Evolutionary conservation across 23 red algal species (phyloP), one percentile per base, ranked within the genome.

Genomic region (Chondrus crispus): DNA sequence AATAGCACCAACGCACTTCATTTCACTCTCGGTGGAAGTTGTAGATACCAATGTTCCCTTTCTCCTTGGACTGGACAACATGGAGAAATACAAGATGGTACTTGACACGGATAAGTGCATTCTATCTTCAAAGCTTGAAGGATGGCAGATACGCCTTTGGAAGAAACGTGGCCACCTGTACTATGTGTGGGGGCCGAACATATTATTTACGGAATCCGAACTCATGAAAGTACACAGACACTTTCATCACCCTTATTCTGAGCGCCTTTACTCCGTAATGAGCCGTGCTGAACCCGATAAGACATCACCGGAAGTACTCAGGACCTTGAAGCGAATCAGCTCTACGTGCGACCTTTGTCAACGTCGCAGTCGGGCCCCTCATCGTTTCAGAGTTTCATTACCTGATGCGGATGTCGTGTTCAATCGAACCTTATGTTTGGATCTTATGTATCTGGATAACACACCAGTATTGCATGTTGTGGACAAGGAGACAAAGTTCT

Each of bases 301-400:
- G 35, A 35, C 14, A 29, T 66, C 19, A 62, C 52, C 32, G 49
- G 81, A 85, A 42, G 46, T 48, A 28, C 46, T 66, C 3, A 42
- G 33, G 13, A 42, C 35, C 3, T 48, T 85, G 50, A 26, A 68
- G 44, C 30, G 62, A 13, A 68, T 85, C 29, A 58, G 35, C 16
- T 40, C n/a, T 42, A 36, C 57, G 52, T 85, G 81, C 32, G 81
- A 85, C 50, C 35, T 68, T 16, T 85, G 49, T 18, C 52, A 85
- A 68, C 81, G 81, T 36, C 33, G 32, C 46, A 48, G 38, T 5
- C 2, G 64, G 0, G 50, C 32, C 30, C 81, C 53, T 47, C 32
- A 2, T 41, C 46, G 24, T 64, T 85, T 85, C 57, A 47, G 81
- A 38, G 81, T 85, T 32, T 64, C 60, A 22, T 48, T 85, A 48